phyloP scores from a whole-genome alignment of 2,329 filamentous ascomycete species.

The Dryadomyces quercus-mongolicae region DNA sequence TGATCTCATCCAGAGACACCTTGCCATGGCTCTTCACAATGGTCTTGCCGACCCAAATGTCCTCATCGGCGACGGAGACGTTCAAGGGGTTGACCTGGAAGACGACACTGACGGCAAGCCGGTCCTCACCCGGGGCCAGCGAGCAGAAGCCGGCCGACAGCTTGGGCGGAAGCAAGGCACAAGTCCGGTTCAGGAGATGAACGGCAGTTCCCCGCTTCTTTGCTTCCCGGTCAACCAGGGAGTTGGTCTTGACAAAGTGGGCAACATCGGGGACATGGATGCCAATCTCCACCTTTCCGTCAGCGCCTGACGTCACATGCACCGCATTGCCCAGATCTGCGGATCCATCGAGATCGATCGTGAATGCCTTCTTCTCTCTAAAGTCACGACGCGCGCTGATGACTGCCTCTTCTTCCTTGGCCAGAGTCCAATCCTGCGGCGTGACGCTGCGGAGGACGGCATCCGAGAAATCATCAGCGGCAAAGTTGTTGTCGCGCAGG shows the following conservation, averaged over 20 bases:
- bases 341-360: constrained; percentile 79
- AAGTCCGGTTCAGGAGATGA: constrained; percentile 77
- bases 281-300: constrained; percentile 86
- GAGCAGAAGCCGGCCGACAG: constrained; percentile 82
- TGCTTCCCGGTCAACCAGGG: constrained; percentile 88
- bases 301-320: constrained; percentile 72
- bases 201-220: constrained; percentile 97
- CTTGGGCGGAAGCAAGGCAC: constrained; percentile 80
- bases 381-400: constrained; percentile 76
- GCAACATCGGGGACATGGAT: constrained; percentile 91
- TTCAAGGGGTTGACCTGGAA: constrained; percentile 80
- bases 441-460: constrained; percentile 88
- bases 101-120: constrained; percentile 83
- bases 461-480: constrained; percentile 93
- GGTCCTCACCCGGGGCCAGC: constrained; percentile 73
- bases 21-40: constrained; percentile 87
- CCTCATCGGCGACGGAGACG: constrained; percentile 67
- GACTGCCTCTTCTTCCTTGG: constrained; percentile 66
- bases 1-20: constrained; percentile 74
- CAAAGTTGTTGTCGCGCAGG: constrained; percentile 96
- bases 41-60: constrained; percentile 87
- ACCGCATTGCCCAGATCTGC: constrained; percentile 86
- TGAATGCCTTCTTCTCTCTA: constrained; percentile 78
- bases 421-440: constrained; percentile 80
- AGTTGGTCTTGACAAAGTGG: constrained; percentile 94